A percentile compares a stretch with the other conserved stretches of the same genome.
Conservation (phyloP, 257 asterid genomes). For the Gentiana straminea region DNA sequence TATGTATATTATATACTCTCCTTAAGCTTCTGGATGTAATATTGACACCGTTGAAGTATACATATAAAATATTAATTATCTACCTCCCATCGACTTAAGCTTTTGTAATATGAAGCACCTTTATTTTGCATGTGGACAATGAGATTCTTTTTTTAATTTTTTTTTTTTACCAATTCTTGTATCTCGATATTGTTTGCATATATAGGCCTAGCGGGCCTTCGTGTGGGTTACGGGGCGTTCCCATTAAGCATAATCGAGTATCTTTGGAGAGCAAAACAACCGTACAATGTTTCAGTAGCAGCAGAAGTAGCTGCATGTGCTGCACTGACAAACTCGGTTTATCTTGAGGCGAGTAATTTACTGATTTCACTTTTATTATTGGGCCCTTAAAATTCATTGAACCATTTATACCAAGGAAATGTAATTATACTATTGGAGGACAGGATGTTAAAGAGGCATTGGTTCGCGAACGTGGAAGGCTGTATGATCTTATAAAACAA, state of each 20-base stretch:
- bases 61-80: no score
- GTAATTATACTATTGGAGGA: not conserved
- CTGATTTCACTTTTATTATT: not conserved
- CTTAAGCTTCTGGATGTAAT: not conserved
- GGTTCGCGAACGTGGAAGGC: conserved; percentile 81
- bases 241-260: conserved; percentile 83
- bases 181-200: no score
- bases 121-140: no score
- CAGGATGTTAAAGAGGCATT: conserved; percentile 90
- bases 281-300: conserved; percentile 94
- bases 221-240: conserved; percentile 94
- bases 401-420: not conserved
- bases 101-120: no score
- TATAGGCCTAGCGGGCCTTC: conserved; percentile 89
- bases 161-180: no score
- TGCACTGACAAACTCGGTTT: conserved; percentile 62
- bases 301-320: conserved; percentile 98
- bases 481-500: conserved; percentile 69
- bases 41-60: no score
- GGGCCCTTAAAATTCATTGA: not conserved
- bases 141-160: no score
- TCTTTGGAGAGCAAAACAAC: conserved; percentile 98
- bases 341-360: conserved; percentile 58
- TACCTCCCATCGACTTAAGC: no score
- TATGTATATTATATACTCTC: conserved; percentile 17